Evolutionary conservation across 768 basidiomycete genomes (phyloP), one percentile per base, ranked within the genome.

Genomic region (Russula virescens): DNA sequence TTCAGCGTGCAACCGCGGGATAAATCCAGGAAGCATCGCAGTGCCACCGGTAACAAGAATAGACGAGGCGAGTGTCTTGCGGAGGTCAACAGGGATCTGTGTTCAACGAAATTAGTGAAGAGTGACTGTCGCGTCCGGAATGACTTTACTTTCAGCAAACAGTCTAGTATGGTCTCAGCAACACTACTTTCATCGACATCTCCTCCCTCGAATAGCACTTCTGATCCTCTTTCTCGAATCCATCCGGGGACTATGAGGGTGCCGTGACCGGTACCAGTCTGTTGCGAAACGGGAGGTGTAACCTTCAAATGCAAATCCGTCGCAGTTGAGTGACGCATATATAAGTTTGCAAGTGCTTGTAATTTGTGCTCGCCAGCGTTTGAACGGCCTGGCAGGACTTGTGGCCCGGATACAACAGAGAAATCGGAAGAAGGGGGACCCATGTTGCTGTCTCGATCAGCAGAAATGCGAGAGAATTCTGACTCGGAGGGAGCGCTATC

Each of bases 221-320:
- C 97, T 1, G 94, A 86, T 1, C 89, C 89, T 16, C 95, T 80
- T 72, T 98, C 96, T 47, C 96, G 76, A 45, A 99, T 81, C 97
- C 97, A 99, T 2, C 96, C 96, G 1, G 96, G 96, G 48, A 98
- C 83, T 49, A 91, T 78, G 50, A 97, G 73, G 0, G 87, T 92
- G 0, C 90, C 93, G 9, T 81, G 76, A 2, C 90, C 91, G 1
- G 88, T 87, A 0, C 88, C 87, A 14, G 78, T 76, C 67, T 85
- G 86, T 69, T 89, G 87, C 14, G 81, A 77, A 2, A 75, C 71
- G 8, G 91, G 88, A 31, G 89, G 88, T 18, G 78, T 74, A 23
- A 92, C 88, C 3, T 79, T 81, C 74, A 92, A 80, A 6, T 79
- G 81, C 47, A 94, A 74, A 65, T 91, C 83, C 5, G 87, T 88